Evolutionary conservation across 768 basidiomycete genomes (phyloP), one percentile per base, ranked within the genome.

Genomic region (Rhizopogon sp.): DNA sequence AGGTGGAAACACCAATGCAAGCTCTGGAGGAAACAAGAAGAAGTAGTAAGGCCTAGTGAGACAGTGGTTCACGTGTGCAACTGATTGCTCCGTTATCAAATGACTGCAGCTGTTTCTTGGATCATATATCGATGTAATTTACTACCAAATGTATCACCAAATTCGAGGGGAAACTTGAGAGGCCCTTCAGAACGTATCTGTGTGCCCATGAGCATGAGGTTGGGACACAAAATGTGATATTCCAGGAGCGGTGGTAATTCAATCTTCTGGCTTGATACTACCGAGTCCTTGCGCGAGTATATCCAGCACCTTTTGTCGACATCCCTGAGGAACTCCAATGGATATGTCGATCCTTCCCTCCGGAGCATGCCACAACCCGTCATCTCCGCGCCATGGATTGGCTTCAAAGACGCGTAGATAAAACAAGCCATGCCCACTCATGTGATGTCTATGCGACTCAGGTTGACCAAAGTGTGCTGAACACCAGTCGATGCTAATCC

Each of bases 381-480:
- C n/a, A 5, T 57, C 57, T 35, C 63, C 59, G 31, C 61, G 66
- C 37, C 55, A 20, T 20, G 64, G 57, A 39, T 67, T 67, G 14
- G 66, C 59, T 20, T 47, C 57, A 46, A 66, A 68, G 17, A 61
- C 56, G n/a, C 65, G 57, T 8, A 67, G 14, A 43, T 64, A 67
- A 20, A 45, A 47, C 20, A 62, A 60, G 20, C 28, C 39, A 20
- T 58, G 39, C 20, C 61, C 61, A 13, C 14, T 10, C 3, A 63
- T 58, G n/a, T 57, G 52, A 39, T 60, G 59, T 43, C 54, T 57
- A 7, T 60, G 56, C 10, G 55, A 47, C 25, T 65, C 52, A 5
- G 56, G 51, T 54, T 45, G 58, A 31, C 65, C 65, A 39, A 67
- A 65, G n/a, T 65, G 54, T 16, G 53, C 53, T 16, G 57, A 39